Percentiles rank a stretch among this genome's conserved stretches.
Evolutionary conservation across 805 yeast species (phyloP).

Genomic region (Candida mattraensis): DNA sequence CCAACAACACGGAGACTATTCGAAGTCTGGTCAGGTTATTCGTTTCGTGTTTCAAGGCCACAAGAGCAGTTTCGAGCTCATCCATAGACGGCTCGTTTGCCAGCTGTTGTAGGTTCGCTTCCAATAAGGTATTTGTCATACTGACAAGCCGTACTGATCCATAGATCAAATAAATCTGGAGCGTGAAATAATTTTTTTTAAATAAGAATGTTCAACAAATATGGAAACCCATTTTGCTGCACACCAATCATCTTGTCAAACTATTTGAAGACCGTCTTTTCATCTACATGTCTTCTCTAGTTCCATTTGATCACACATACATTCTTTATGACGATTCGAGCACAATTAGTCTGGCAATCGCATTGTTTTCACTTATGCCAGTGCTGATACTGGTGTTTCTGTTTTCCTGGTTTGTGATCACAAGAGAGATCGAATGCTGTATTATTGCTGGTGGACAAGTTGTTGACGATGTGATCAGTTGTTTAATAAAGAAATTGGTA

Average conservation of each 20-base stretch:
- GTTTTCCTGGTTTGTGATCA: conserved; percentile 76
- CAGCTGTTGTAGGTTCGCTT: no score
- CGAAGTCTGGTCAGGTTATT: conserved; percentile 14
- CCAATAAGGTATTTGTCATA: conserved; percentile 2
- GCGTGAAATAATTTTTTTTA: no score
- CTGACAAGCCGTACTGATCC: no score
- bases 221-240: background rate
- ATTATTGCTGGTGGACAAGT: conserved; percentile 85
- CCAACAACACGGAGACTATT: conserved; percentile 15
- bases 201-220: background rate
- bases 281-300: conserved; percentile 16
- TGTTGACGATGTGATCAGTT: conserved; percentile 69
- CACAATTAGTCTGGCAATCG: conserved; percentile 56
- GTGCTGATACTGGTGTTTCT: conserved; percentile 75
- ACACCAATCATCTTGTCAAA: background rate
- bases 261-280: background rate
- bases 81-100: conserved; percentile 1
- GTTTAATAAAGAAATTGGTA: conserved; percentile 59
- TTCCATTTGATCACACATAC: conserved; percentile 85
- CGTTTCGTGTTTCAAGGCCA: background rate
- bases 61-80: background rate
- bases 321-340: conserved; percentile 75
- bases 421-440: conserved; percentile 85
- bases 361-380: conserved; percentile 78
- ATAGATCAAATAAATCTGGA: no score